Evolutionary conservation across 768 basidiomycete species (phyloP).

Genomic region (Sarcomyxa edulis): DNA sequence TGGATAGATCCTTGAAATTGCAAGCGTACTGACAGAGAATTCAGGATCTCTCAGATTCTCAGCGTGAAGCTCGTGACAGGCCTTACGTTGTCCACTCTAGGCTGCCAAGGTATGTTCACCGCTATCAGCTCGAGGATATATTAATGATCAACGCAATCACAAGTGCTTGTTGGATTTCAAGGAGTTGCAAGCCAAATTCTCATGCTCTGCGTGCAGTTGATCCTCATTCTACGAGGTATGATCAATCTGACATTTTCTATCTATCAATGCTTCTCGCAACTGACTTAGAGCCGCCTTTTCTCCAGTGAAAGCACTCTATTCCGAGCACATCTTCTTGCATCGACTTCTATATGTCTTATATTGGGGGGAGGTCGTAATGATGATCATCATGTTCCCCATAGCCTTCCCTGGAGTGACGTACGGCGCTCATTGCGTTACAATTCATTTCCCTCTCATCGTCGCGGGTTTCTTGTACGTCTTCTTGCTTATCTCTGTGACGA

Average conservation of each 20-base stretch:
- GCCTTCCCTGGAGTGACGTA: slow-evolving; percentile 9
- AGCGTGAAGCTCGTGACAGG: slow-evolving; percentile 9
- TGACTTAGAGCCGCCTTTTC: background rate
- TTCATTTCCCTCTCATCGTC: slow-evolving; percentile 10
- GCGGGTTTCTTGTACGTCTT: slow-evolving; percentile 15
- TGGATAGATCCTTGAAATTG: background rate
- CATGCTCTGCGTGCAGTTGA: slow-evolving; percentile 15
- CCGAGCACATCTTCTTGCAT: slow-evolving; percentile 10
- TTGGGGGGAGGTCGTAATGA: slow-evolving; percentile 10
- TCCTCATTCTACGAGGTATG: slow-evolving; percentile 18
- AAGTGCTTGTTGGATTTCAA: slow-evolving; percentile 12
- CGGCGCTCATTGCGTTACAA: slow-evolving; percentile 14
- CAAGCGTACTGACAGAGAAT: background rate
- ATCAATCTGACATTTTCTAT: background rate
- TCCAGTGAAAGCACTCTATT: slow-evolving; percentile 17
- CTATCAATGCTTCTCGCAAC: background rate
- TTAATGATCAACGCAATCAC: no score
- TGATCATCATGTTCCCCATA: slow-evolving; percentile 10
- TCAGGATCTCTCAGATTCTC: slow-evolving; percentile 11
- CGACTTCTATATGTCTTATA: slow-evolving; percentile 10
- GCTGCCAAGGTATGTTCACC: no score
- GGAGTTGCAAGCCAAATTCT: slow-evolving; percentile 14
- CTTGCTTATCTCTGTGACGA: background rate
- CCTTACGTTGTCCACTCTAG: background rate
- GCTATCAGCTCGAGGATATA: no score